Percentiles rank a stretch among this genome's conserved stretches.
Conservation (phyloP, 192 early-diverging fungal species). For the Linnemannia hyalina region DNA sequence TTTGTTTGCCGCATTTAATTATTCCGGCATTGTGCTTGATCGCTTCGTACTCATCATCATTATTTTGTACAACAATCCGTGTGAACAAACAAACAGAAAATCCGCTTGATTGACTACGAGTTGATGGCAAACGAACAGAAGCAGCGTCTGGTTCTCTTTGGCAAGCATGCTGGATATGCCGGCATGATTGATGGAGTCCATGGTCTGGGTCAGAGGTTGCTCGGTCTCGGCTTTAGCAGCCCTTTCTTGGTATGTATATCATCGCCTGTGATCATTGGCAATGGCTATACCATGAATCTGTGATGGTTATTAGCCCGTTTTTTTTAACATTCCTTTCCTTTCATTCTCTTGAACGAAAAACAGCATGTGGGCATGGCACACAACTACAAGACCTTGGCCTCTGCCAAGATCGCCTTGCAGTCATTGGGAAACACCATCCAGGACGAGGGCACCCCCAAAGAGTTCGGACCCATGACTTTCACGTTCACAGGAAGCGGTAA, state of each 20-base stretch:
- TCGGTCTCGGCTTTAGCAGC: conserved; percentile 92
- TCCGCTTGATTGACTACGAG: conserved; percentile 97
- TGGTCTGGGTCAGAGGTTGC: conserved; percentile 90
- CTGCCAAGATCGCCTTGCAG: conserved; percentile 70
- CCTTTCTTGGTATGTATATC: conserved; percentile 84
- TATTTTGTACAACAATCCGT: not conserved
- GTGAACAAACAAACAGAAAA: conserved; percentile 63
- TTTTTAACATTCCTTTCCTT: not conserved
- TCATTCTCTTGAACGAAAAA: not conserved
- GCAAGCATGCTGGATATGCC: conserved; percentile 94
- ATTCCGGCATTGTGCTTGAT: not conserved
- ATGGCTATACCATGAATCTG: too few relatives aligned
- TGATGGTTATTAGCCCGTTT: not conserved
- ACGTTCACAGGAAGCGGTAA: conserved; percentile 94
- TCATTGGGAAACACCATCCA: conserved; percentile 83
- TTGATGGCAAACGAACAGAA: conserved; percentile 83
- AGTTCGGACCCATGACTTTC: conserved; percentile 92
- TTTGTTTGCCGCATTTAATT: not conserved
- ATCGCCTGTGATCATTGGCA: too few relatives aligned
- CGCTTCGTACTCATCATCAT: not conserved
- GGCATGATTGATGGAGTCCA: conserved; percentile 95
- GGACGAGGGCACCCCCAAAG: conserved; percentile 88
- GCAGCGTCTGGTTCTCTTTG: conserved; percentile 92
- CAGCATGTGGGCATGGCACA: conserved; percentile 81
- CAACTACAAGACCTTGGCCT: conserved; percentile 75